Percentiles rank a stretch among this genome's conserved stretches.
Evolutionary conservation across 306 rosid genomes (phyloP).

Genomic region (Vigna angularis): DNA sequence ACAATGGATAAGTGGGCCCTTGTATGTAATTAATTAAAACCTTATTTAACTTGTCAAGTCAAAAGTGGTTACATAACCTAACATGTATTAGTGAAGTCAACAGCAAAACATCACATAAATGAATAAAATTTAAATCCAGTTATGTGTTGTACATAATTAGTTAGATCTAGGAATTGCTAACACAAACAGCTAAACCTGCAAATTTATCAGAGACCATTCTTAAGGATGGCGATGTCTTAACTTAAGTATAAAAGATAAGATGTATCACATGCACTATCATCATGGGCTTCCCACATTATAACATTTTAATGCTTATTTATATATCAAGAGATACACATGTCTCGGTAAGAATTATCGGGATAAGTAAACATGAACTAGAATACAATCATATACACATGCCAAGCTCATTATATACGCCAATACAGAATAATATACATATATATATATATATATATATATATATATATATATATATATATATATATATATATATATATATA

Average conservation of each 20-base stretch:
- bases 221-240: background rate
- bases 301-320: background rate
- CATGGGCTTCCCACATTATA: background rate
- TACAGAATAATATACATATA: slow-evolving; percentile 8
- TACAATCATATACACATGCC: slow-evolving; percentile 20
- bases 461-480: slow-evolving; percentile 17
- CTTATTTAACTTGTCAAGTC: background rate
- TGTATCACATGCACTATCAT: background rate
- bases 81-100: background rate
- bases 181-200: background rate
- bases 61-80: background rate
- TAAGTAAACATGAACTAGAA: slow-evolving; percentile 17
- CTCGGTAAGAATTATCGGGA: background rate
- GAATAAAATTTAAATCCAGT: background rate
- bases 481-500: slow-evolving; percentile 23
- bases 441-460: slow-evolving; percentile 16
- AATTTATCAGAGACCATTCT: background rate
- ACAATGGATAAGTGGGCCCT: background rate
- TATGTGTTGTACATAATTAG: background rate
- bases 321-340: background rate
- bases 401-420: slow-evolving; percentile 6
- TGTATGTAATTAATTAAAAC: background rate
- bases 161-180: background rate
- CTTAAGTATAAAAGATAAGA: background rate
- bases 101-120: too few species aligned